A percentile compares a stretch with the other conserved stretches of the same genome.
These are phyloP conservation scores for Escovopsis sp. DNA, from an alignment of 2,329 filamentous ascomycete genomes.

Conservation along the genomic window DNA sequence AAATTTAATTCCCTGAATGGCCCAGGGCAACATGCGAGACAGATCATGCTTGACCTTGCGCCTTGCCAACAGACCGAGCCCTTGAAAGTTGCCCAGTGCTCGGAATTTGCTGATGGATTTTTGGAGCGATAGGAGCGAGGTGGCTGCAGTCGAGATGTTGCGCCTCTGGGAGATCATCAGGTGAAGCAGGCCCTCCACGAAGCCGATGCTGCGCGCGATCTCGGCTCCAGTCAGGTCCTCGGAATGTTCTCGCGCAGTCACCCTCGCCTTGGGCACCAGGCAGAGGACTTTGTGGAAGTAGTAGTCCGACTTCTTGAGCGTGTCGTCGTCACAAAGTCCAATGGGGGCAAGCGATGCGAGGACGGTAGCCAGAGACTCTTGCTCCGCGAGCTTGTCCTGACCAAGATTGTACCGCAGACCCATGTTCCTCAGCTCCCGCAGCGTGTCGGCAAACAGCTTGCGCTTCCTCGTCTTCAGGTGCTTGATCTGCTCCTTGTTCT, in stretches of 20 bases:
- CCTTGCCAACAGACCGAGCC: conserved; percentile 11
- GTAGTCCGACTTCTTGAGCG: conserved; percentile 39
- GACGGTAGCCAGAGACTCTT: conserved; percentile 55
- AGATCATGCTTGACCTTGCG: conserved; percentile 11
- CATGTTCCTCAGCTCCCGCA: conserved; percentile 76
- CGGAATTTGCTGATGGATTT: conserved; percentile 22
- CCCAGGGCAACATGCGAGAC: conserved; percentile 35
- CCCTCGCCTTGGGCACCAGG: conserved; percentile 52
- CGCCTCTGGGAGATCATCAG: conserved; percentile 46
- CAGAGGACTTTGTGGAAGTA: conserved; percentile 71
- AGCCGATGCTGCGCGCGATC: conserved; percentile 62
- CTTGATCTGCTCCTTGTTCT: conserved; percentile 71
- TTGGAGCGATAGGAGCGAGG: conserved; percentile 25
- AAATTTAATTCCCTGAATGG: conserved; percentile 53
- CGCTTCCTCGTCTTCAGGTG: conserved; percentile 85
- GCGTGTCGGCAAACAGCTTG: conserved; percentile 75
- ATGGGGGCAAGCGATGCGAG: conserved; percentile 43
- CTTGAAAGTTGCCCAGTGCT: conserved; percentile 17
- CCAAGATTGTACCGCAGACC: conserved; percentile 75
- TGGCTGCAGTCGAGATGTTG: conserved; percentile 27
- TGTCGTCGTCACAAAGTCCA: conserved; percentile 12
- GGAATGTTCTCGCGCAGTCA: conserved; percentile 57
- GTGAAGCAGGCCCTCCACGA: conserved; percentile 72
- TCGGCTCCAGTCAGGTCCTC: conserved; percentile 75
- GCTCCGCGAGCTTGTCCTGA: conserved; percentile 55